These are phyloP conservation scores for Porcisia deanei DNA, from an alignment of 208 protist genomes.

Conservation along the genomic window DNA sequence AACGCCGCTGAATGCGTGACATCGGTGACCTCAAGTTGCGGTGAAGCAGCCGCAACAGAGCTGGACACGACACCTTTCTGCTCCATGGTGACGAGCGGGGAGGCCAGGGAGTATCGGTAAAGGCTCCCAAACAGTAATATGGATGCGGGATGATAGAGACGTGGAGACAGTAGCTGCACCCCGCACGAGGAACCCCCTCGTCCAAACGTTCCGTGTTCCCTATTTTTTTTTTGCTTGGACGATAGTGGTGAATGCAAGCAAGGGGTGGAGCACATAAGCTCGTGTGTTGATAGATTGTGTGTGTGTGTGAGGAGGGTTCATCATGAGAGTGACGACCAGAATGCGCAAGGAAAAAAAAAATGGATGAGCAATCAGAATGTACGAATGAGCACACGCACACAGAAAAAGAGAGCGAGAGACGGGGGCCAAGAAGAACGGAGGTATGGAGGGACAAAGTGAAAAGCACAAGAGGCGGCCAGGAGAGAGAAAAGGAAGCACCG, in stretches of 20 bases:
- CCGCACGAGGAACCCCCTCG: constrained; percentile 4
- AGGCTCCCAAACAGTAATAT: neutral
- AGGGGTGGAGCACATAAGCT: neutral
- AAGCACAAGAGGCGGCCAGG: too few species aligned
- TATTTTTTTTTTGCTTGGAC: neutral
- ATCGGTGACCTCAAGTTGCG: constrained; percentile 75
- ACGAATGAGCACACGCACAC: neutral
- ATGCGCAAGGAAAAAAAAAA: neutral
- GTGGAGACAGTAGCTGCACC: neutral
- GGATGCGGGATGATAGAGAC: neutral
- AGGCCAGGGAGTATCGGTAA: neutral
- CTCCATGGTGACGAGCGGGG: constrained; percentile 2
- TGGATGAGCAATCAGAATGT: neutral
- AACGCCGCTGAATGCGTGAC: constrained; percentile 90
- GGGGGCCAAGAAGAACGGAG: neutral
- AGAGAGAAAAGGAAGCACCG: too few species aligned
- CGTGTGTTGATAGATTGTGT: neutral
- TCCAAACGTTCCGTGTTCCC: neutral
- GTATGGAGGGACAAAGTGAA: neutral
- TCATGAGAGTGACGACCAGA: neutral
- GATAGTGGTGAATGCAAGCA: neutral
- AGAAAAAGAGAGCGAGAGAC: neutral
- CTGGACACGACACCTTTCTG: constrained; percentile 1
- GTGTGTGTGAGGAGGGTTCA: neutral
- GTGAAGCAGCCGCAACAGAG: constrained; percentile 15